Percentiles rank a stretch among this genome's conserved stretches.
Conservation (phyloP, 176 grass and related monocot genomes). For the Puccinellia tenuiflora region DNA sequence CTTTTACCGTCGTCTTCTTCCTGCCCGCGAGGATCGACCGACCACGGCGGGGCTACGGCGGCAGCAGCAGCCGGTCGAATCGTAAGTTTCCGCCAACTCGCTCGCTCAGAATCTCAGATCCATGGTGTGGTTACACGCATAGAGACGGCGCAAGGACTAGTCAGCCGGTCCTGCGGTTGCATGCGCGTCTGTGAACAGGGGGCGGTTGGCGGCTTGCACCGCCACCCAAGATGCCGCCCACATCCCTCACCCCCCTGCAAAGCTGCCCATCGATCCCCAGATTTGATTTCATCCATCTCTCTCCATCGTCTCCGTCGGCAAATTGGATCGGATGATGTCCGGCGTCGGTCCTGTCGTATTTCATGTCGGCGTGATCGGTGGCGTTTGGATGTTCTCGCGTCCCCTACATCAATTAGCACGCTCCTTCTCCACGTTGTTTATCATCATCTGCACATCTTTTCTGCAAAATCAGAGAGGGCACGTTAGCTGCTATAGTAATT, state of each 20-base stretch:
- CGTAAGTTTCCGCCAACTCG: too few species aligned
- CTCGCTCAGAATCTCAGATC: too few species aligned
- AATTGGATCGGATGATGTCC: not conserved
- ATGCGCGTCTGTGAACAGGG: not conserved
- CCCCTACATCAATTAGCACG: not conserved
- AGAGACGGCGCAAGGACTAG: not conserved
- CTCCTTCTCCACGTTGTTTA: not conserved
- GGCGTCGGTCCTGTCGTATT: not conserved
- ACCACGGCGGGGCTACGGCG: too few species aligned
- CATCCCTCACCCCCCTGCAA: too few species aligned
- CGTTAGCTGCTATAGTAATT: not conserved
- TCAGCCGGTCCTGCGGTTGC: not conserved
- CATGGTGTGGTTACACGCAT: too few species aligned
- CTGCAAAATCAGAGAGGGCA: not conserved
- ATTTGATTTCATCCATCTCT: not conserved
- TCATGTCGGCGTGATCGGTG: not conserved
- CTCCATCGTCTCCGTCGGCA: not conserved
- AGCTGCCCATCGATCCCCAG: not conserved
- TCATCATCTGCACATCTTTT: not conserved
- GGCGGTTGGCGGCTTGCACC: not conserved
- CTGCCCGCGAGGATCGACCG: too few species aligned
- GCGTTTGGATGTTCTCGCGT: not conserved
- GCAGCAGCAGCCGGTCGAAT: too few species aligned
- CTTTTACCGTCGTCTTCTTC: too few species aligned
- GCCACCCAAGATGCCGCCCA: conserved; percentile 1